Base-by-base conservation (phyloP, 176 grass and related monocot species). In the Leersia perrieri region DNA sequence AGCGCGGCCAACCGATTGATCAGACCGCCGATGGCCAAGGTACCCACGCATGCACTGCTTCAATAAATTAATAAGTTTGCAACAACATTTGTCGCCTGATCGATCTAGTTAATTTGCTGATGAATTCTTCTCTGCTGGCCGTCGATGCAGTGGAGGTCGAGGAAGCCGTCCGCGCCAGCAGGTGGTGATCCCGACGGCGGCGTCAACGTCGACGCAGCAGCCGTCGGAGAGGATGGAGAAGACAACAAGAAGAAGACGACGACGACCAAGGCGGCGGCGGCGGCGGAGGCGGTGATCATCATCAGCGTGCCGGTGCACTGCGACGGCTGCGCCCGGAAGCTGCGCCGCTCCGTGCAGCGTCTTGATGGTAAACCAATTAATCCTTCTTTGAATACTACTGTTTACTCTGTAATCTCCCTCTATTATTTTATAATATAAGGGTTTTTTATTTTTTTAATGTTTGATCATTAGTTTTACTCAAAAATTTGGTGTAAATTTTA, bases 241-340 rank as follows among this genome's bases (percentile, higher is more conserved):
- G 31, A 9, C 11, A 15, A 11, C 2, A 39, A 3, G 35, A 67
- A 62, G 75, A 34, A 32, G 12, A 15, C 40, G 22, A 83, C 1
- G 81, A 77, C n/a, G n/a, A n/a, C n/a, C n/a, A n/a, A n/a, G n/a
- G 44, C 15, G 70, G 18, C 7, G 25, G 34, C 22, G 13, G 26
- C 11, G 9, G 57, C 69, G 8, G 68, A 79, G 67, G 53, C 87
- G 66, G 89, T 90, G 60, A 73, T 94, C 27, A 84, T 73, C 33
- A 73, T 94, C 27, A 84, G 77, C 33, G 87, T 75, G 60, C 70
- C 65, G 1, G 80, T 94, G 84, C 89, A 94, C 83, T 94, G 89
- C 65, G 87, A 85, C 26, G 89, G 81, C 28, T 94, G 89, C 60
- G 92, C 63, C 22, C 75, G 87, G 84, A 92, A 94, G 83, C 12